Base-by-base conservation (phyloP, 108 stramenopile genomes). In the Skeletonema menzelii region DNA sequence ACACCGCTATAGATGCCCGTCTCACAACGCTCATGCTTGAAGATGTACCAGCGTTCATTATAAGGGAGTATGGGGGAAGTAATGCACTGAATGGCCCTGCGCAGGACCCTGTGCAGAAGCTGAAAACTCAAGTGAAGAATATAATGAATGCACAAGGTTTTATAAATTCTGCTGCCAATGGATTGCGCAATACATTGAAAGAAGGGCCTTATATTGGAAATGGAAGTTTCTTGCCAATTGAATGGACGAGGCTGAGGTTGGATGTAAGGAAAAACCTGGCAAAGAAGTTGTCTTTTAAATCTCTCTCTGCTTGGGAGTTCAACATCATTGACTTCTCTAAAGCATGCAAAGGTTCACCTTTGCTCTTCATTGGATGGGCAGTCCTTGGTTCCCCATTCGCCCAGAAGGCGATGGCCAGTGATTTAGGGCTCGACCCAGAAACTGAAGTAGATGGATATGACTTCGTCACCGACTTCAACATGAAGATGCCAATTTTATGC, bases 311-410 rank as follows among this genome's bases (percentile, higher is more conserved):
- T 27, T 80, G 79, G 79, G 79, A 69, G 2, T 80, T 62, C 34
- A 68, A 80, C n/a, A 66, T 62, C 1, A 12, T 75, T 34, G 79
- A 75, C 3, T 26, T 80, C 12, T 34, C 59, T 5, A 38, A 68
- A 37, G 49, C 13, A 26, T 75, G 73, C 65, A 27, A 66, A 5
- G 59, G 67, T 8, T 5, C 44, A 27, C 79, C 73, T 1, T 60
- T 80, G 3, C 47, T 80, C 2, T 70, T 80, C 24, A 59, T 70
- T 40, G 79, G 79, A 0, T 80, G 79, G 79, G 79, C 79, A 57
- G 69, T 80, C 15, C 59, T 80, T 44, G 73, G 73, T 20, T 67
- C 79, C 4, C 79, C 79, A 1, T 67, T 69, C 32, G 69, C 79
- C 1, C 79, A 80, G 32, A 46, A 24, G 27, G 67, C 57, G 27